Evolutionary conservation across 169 alveolate species (phyloP).

Genomic region (Plasmodium inui): DNA sequence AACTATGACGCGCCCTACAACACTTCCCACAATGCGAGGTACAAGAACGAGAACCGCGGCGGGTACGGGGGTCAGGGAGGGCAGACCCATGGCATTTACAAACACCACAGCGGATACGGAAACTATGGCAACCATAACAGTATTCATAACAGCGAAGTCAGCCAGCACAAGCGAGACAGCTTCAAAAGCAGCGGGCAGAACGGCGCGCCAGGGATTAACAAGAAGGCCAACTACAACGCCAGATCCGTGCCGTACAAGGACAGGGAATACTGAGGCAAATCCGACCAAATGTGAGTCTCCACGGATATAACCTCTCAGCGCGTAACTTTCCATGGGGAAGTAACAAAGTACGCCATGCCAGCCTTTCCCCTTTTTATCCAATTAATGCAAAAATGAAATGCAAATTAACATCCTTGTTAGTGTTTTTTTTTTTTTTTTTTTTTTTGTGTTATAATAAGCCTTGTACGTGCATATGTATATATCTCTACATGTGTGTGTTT

Average conservation of each 20-base stretch:
- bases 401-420: background rate
- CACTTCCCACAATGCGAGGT: background rate
- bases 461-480: background rate
- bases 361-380: background rate
- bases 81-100: background rate
- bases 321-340: background rate
- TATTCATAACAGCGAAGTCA: conserved; percentile 1
- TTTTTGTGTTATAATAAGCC: background rate
- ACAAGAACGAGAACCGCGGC: background rate
- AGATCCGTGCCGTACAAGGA: conserved; percentile 71
- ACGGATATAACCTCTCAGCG: background rate
- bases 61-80: background rate
- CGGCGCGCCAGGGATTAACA: conserved; percentile 10
- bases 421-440: background rate
- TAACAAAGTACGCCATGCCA: background rate
- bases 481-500: background rate
- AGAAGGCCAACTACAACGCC: conserved; percentile 21
- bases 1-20: background rate
- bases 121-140: background rate
- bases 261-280: conserved; percentile 21
- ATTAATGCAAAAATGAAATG: background rate
- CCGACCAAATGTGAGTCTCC: background rate
- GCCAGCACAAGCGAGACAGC: conserved; percentile 20
- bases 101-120: background rate
- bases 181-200: conserved; percentile 1